Evolutionary conservation across 2,329 filamentous ascomycete species (phyloP).

Genomic region (Xylariaceae sp.): DNA sequence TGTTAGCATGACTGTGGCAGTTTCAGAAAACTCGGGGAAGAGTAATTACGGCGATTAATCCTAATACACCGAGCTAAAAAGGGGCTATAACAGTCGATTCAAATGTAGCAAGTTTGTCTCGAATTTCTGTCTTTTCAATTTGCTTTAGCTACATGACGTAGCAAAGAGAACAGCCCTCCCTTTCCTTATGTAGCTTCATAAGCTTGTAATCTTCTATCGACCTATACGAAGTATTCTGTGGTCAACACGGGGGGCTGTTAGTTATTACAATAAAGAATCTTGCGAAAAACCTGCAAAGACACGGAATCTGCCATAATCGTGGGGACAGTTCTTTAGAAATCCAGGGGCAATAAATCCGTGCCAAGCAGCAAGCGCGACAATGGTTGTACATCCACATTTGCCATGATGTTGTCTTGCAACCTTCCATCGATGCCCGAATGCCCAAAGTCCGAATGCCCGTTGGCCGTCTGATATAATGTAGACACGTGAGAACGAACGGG

Average conservation of each 20-base stretch:
- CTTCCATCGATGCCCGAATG: constrained; percentile 17
- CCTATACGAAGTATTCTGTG: constrained; percentile 12
- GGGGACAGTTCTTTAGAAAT: constrained; percentile 5
- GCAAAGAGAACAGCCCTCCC: not conserved
- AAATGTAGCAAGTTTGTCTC: not conserved
- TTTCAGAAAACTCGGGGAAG: not conserved
- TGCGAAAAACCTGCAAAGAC: constrained; percentile 6
- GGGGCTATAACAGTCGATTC: not conserved
- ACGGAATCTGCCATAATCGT: constrained; percentile 10
- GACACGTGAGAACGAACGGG: constrained; percentile 7
- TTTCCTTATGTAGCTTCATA: not conserved
- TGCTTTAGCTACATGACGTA: not conserved
- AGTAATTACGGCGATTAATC: not conserved
- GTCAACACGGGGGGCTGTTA: constrained; percentile 11
- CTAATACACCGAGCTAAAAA: not conserved
- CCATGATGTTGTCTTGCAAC: constrained; percentile 10
- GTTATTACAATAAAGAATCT: constrained; percentile 19
- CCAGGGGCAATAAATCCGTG: not conserved
- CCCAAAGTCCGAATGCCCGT: constrained; percentile 19
- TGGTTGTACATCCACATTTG: constrained; percentile 2
- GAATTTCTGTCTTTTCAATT: not conserved
- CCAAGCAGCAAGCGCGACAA: constrained; percentile 5
- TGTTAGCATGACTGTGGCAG: not conserved
- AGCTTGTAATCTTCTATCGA: constrained; percentile 14
- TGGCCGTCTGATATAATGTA: constrained; percentile 21